Conservation (phyloP, 305 asterid genomes). For the Fraxinus velutina region DNA sequence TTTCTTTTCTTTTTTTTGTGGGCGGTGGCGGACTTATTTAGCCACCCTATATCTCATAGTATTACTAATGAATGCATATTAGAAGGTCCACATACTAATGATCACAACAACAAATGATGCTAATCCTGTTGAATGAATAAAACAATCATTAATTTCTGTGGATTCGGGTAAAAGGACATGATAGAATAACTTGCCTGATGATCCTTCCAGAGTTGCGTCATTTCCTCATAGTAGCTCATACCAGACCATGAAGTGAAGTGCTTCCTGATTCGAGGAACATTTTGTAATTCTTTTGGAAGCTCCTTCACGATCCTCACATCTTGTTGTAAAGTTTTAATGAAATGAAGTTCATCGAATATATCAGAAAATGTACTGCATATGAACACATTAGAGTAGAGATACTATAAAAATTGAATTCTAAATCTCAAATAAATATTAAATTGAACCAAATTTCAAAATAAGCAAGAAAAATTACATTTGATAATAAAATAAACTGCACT, state of each 20-base stretch:
- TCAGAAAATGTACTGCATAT: conserved; percentile 80
- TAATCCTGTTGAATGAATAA: not conserved
- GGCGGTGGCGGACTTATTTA: not conserved
- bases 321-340: conserved; percentile 53
- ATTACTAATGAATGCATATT: not conserved
- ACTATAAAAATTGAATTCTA: conserved; percentile 17
- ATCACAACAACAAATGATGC: not conserved
- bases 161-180: not conserved
- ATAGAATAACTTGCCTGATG: conserved; percentile 52
- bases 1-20: not conserved
- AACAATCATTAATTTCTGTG: not conserved
- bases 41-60: not conserved
- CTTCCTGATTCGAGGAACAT: conserved; percentile 84
- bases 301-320: conserved; percentile 75
- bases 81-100: not conserved
- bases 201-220: conserved; percentile 73
- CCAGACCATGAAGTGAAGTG: conserved; percentile 89
- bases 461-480: not conserved
- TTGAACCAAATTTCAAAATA: conserved; percentile 5
- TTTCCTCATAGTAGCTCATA: conserved; percentile 74
- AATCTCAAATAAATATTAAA: not conserved
- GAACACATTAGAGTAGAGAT: conserved; percentile 25
- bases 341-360: conserved; percentile 80
- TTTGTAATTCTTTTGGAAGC: conserved; percentile 78
- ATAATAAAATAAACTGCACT: conserved; percentile 4